Evolutionary conservation across 2,329 filamentous ascomycete species (phyloP), one percentile per base, ranked within the genome.

Genomic region (Sporothrix schenckii): DNA sequence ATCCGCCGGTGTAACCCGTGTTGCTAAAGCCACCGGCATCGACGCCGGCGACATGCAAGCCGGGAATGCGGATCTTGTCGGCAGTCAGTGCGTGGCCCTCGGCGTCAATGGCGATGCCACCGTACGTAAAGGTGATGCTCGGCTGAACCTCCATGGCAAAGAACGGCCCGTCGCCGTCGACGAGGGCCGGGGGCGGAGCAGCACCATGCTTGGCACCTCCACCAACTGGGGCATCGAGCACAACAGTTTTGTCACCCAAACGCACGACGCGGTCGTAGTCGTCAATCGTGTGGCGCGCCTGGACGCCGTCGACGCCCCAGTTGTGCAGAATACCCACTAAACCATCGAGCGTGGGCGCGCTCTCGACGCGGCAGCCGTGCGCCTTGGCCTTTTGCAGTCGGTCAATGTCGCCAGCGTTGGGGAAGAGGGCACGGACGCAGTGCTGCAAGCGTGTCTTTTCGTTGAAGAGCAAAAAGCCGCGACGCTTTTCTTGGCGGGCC

Each of bases 121-220:
- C 63, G 30, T 66, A 66, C 7, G 63, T 66, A 4, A 66, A 53
- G 10, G 63, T 66, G 9, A 66, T 50, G 27, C 63, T 66, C 9
- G 63, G 63, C 63, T 66, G 63, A 6, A 66, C 63, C 47, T 66
- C 63, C 63, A 66, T 53, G 30, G 63, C 63, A n/a, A 39, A 66
- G 30, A 52, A 66, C 4, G 63, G 63, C 5, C 47, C 63, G 13
- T 50, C 63, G 16, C 49, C 63, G 27, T 66, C 47, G 19, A 53
- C 30, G 14, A 66, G 63, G 5, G 63, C 16, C 0, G 24, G 47
- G 13, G 44, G 63, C 1, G 63, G 44, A 16, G 63, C 6, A 30
- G 27, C 27, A 30, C 27, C 27, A 5, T 30, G 27, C 27, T 30
- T 0, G 47, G 16, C 39, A 14, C 63, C 47, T 27, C 63, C 47